Conservation (phyloP, 2,329 filamentous ascomycete genomes). For the Triangularia setosa region DNA sequence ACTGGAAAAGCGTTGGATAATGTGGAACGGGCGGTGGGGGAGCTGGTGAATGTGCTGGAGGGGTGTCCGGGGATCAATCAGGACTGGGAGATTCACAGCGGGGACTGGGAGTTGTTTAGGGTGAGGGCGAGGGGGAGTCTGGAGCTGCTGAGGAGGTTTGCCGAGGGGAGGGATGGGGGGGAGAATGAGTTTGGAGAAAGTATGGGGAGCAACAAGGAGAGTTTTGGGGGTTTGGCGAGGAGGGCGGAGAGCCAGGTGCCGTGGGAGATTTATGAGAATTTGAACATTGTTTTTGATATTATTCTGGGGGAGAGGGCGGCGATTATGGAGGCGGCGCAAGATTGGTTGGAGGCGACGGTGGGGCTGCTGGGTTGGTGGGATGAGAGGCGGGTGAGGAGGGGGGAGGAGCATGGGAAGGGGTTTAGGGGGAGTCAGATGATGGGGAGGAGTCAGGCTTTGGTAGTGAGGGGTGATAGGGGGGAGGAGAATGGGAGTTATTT, state of each 20-base stretch:
- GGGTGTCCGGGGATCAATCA: slow-evolving; percentile 65
- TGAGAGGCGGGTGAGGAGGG: slow-evolving; percentile 52
- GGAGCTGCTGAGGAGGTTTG: slow-evolving; percentile 69
- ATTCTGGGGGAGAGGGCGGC: slow-evolving; percentile 71
- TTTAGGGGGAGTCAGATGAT: slow-evolving; percentile 29
- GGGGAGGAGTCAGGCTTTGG: slow-evolving; percentile 38
- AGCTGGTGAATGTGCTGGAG: slow-evolving; percentile 65
- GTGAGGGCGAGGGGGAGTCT: slow-evolving; percentile 67
- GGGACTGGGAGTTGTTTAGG: slow-evolving; percentile 81
- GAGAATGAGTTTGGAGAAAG: slow-evolving; percentile 34
- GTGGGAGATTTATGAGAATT: slow-evolving; percentile 83
- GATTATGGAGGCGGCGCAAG: slow-evolving; percentile 72
- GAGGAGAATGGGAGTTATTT: slow-evolving; percentile 65
- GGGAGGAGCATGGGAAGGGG: slow-evolving; percentile 33
- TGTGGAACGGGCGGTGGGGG: slow-evolving; percentile 66
- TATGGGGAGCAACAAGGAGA: slow-evolving; percentile 39
- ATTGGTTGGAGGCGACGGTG: slow-evolving; percentile 88
- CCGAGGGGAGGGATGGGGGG: slow-evolving; percentile 55
- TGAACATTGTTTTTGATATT: slow-evolving; percentile 76
- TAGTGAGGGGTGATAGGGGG: slow-evolving; percentile 23
- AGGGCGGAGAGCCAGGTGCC: slow-evolving; percentile 84
- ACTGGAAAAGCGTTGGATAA: slow-evolving; percentile 72
- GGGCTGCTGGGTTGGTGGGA: slow-evolving; percentile 91
- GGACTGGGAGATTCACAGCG: slow-evolving; percentile 79
- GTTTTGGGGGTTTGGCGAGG: slow-evolving; percentile 63